Conservation (phyloP, 192 early-diverging fungal species). For the Globomyces pollinis-pini region DNA sequence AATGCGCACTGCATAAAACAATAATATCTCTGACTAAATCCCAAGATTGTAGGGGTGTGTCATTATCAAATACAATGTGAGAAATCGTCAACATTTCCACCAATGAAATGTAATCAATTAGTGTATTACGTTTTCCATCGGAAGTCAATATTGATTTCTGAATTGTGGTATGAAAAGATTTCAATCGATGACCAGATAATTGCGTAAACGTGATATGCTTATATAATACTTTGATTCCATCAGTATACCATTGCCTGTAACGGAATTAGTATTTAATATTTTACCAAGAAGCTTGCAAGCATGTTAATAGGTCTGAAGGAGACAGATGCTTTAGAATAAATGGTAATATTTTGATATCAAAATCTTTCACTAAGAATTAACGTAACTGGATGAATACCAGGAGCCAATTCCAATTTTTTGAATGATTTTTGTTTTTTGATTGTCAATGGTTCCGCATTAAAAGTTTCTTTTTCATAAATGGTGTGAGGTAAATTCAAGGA, state of each 20-base stretch:
- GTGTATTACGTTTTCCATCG: neutral
- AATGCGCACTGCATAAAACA: neutral
- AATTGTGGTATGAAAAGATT: neutral
- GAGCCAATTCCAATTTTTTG: too few species aligned
- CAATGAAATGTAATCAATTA: neutral
- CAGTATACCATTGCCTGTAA: constrained; percentile 9
- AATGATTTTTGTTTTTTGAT: neutral
- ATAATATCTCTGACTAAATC: neutral
- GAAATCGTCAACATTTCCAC: neutral
- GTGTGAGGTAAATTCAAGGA: neutral
- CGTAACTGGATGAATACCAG: too few species aligned
- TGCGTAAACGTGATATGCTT: neutral
- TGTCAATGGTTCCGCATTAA: neutral
- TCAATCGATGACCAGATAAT: constrained; percentile 1
- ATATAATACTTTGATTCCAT: neutral
- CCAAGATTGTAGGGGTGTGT: neutral
- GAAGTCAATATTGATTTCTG: neutral
- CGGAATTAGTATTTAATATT: too few species aligned
- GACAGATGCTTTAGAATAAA: neutral
- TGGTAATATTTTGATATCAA: constrained; percentile 5
- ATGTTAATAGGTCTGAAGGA: neutral
- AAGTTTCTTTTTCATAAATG: neutral
- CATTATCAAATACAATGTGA: constrained; percentile 8
- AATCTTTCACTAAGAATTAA: neutral
- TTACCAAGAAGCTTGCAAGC: neutral